Evolutionary conservation across 805 yeast species (phyloP).

Genomic region (Kodamaea hsintzibuensis): DNA sequence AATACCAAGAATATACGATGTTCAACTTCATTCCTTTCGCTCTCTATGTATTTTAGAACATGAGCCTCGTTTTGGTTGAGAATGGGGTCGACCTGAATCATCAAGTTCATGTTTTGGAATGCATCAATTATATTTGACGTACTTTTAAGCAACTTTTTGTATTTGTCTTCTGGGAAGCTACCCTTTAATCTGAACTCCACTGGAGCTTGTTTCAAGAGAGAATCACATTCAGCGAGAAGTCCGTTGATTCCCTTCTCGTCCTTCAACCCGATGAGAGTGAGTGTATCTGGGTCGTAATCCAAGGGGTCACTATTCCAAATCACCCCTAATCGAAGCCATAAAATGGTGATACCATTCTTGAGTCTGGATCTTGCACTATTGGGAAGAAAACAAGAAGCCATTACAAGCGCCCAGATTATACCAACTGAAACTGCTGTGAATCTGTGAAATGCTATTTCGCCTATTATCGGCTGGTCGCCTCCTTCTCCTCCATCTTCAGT

Average conservation of each 20-base stretch:
- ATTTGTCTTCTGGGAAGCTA: conserved; percentile 56
- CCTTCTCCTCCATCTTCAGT: conserved; percentile 65
- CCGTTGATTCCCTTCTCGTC: conserved; percentile 50
- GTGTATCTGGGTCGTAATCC: conserved; percentile 36
- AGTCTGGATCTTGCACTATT: conserved; percentile 72
- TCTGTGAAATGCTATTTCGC: conserved; percentile 77
- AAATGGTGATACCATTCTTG: conserved; percentile 60
- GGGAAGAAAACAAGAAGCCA: conserved; percentile 69
- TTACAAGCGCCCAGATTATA: conserved; percentile 70
- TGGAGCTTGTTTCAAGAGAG: conserved; percentile 67
- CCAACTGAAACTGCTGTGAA: conserved; percentile 73
- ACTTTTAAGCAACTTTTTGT: conserved; percentile 49
- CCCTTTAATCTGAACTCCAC: conserved; percentile 77
- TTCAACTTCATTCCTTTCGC: conserved; percentile 68
- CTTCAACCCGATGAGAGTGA: conserved; percentile 40
- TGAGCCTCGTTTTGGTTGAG: conserved; percentile 53
- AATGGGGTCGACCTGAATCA: conserved; percentile 62
- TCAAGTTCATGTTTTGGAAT: conserved; percentile 68
- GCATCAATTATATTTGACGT: conserved; percentile 73
- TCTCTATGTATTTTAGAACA: conserved; percentile 53
- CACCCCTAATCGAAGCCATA: conserved; percentile 81
- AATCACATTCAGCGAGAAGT: conserved; percentile 60
- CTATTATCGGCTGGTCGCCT: conserved; percentile 65
- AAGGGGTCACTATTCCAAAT: conserved; percentile 79
- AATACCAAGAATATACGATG: conserved; percentile 72